Conservation (phyloP, 371 early-diverging fungal genomes). For the Phascolomyces articulosus region DNA sequence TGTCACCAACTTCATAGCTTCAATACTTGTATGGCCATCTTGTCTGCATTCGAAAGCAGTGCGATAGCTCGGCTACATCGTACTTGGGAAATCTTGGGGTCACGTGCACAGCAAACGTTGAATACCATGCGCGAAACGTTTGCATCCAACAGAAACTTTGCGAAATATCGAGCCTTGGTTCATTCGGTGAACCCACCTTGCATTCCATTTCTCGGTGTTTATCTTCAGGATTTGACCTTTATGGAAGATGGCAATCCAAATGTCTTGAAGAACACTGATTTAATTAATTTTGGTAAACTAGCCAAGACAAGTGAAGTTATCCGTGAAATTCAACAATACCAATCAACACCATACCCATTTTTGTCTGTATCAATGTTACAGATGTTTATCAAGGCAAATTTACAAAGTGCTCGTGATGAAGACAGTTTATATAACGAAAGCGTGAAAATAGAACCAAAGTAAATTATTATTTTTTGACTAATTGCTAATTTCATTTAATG, state of each 20-base stretch:
- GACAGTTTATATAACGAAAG: conserved; percentile 73
- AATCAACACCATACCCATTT: conserved; percentile 75
- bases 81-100: conserved; percentile 44
- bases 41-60: conserved; percentile 88
- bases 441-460: conserved; percentile 82
- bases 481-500: background rate
- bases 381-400: conserved; percentile 66
- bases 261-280: conserved; percentile 46
- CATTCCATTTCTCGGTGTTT: conserved; percentile 89
- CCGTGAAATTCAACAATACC: conserved; percentile 90
- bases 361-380: conserved; percentile 83
- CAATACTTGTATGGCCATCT: conserved; percentile 88
- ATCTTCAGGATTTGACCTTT: conserved; percentile 91
- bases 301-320: conserved; percentile 88
- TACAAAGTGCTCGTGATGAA: conserved; percentile 56
- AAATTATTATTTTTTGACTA: conserved; percentile 16
- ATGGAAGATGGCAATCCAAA: conserved; percentile 89
- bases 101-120: background rate
- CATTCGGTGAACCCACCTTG: conserved; percentile 88
- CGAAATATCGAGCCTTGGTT: conserved; percentile 81
- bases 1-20: conserved; percentile 65
- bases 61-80: conserved; percentile 87
- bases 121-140: conserved; percentile 1
- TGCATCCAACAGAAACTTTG: conserved; percentile 65
- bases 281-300: conserved; percentile 92